These are phyloP conservation scores for Phaeolepiota aurea DNA, from an alignment of 768 basidiomycete species.

Conservation along the genomic window DNA sequence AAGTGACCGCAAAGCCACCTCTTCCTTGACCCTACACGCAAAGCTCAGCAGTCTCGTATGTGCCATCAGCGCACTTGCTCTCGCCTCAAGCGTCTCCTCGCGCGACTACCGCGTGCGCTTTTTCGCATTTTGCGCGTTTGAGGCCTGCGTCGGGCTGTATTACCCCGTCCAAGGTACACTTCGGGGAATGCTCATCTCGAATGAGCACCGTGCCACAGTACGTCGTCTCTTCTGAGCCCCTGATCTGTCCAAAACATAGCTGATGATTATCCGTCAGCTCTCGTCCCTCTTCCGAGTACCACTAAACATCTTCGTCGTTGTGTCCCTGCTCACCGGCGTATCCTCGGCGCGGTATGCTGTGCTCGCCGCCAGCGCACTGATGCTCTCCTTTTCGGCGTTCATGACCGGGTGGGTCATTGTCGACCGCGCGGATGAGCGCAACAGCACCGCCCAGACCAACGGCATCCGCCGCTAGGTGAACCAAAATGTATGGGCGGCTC, in stretches of 20 bases:
- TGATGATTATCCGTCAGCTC: conserved; percentile 42
- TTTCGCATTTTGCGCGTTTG: conserved; percentile 69
- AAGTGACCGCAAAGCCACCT: conserved; percentile 4
- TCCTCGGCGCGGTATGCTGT: conserved; percentile 56
- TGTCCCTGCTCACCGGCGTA: conserved; percentile 60
- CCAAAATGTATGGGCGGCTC: not conserved
- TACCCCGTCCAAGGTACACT: conserved; percentile 75
- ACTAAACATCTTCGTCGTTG: conserved; percentile 65
- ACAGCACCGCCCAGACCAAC: not conserved
- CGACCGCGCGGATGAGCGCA: not conserved
- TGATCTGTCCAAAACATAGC: too few relatives aligned
- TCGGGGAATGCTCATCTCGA: conserved; percentile 53
- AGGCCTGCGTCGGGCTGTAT: conserved; percentile 74
- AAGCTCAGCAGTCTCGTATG: conserved; percentile 61
- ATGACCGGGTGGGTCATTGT: conserved; percentile 21
- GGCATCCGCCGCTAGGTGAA: not conserved
- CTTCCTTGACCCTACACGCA: conserved; percentile 52
- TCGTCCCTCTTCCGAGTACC: conserved; percentile 70
- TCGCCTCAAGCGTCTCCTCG: conserved; percentile 40
- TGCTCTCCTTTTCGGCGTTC: conserved; percentile 51
- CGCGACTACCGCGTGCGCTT: conserved; percentile 44
- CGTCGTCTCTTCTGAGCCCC: too few relatives aligned
- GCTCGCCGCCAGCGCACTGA: conserved; percentile 46
- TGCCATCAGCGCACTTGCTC: conserved; percentile 45
- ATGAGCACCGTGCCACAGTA: conserved; percentile 71